Conservation (phyloP, 163 green algal species). For the Prototheca wickerhamii region DNA sequence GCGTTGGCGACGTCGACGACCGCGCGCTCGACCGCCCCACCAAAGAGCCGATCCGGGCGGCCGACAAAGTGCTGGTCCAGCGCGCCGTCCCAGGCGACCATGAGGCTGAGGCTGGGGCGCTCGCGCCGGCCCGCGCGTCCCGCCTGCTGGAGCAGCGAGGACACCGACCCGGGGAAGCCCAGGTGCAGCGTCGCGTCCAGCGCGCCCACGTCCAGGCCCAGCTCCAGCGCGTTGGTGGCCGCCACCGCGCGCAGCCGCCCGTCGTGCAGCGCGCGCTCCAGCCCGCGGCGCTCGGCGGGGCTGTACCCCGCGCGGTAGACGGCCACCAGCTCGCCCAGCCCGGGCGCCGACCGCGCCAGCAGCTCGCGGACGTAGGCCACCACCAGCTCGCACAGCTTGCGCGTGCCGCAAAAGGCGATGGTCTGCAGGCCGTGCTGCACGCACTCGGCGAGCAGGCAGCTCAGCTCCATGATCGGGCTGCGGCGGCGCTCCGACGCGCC, state of each 20-base stretch:
- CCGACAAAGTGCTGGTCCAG: slow-evolving; percentile 92
- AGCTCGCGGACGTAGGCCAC: slow-evolving; percentile 72
- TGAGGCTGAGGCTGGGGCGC: slow-evolving; percentile 58
- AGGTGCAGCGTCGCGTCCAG: slow-evolving; percentile 86
- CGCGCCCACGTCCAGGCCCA: slow-evolving; percentile 82
- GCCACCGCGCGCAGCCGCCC: slow-evolving; percentile 73
- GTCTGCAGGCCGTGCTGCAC: slow-evolving; percentile 78
- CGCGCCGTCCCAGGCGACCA: slow-evolving; percentile 83
- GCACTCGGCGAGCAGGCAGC: slow-evolving; percentile 60
- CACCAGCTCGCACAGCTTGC: slow-evolving; percentile 95
- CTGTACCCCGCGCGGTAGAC: slow-evolving; percentile 60
- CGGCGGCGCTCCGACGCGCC: slow-evolving; percentile 31
- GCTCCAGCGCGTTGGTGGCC: slow-evolving; percentile 92
- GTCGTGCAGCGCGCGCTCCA: slow-evolving; percentile 72
- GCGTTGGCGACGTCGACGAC: slow-evolving; percentile 60
- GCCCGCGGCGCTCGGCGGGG: slow-evolving; percentile 60
- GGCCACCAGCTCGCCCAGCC: slow-evolving; percentile 41
- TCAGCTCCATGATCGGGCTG: slow-evolving; percentile 87
- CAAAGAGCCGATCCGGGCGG: slow-evolving; percentile 70
- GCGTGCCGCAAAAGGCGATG: slow-evolving; percentile 95
- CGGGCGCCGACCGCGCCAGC: slow-evolving; percentile 41
- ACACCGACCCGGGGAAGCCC: slow-evolving; percentile 59
- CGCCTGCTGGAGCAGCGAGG: slow-evolving; percentile 57
- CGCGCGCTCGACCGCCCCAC: slow-evolving; percentile 57
- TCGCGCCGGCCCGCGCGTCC: slow-evolving; percentile 65